Percentiles rank a stretch among this genome's conserved stretches.
These are phyloP conservation scores for Golubevia sp. DNA, from an alignment of 1,284 basidiomycete species.

Conservation along the genomic window DNA sequence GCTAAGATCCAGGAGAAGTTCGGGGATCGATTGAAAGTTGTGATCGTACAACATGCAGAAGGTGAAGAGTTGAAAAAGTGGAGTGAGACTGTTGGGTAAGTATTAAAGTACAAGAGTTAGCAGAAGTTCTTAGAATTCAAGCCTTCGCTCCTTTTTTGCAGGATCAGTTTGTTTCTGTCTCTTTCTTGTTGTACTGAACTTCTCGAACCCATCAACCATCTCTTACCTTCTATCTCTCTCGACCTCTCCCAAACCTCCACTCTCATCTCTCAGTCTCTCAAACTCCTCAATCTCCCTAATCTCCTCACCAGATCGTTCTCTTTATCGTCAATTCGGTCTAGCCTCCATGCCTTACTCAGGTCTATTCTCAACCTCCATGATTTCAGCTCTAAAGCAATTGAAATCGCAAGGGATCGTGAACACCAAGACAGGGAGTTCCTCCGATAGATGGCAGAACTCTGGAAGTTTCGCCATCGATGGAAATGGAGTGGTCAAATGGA, in stretches of 20 bases:
- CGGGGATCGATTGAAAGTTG: conserved; percentile 6
- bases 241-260: too few species aligned
- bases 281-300: not conserved
- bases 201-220: too few species aligned
- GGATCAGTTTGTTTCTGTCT: not conserved
- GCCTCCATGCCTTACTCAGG: conserved; percentile 5
- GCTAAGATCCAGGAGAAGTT: conserved; percentile 8
- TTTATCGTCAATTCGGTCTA: conserved; percentile 12
- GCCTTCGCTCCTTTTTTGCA: not conserved
- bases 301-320: not conserved
- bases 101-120: not conserved
- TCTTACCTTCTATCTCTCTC: too few species aligned
- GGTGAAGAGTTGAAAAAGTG: conserved; percentile 12
- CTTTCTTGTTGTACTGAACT: too few species aligned
- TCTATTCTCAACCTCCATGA: conserved; percentile 8
- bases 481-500: conserved; percentile 15
- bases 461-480: conserved; percentile 18
- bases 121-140: too few species aligned
- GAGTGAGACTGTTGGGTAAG: conserved; percentile 12
- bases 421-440: conserved; percentile 12
- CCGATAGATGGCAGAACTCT: conserved; percentile 17
- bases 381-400: conserved; percentile 8
- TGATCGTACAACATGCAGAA: conserved; percentile 14
- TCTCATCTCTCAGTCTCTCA: too few species aligned
- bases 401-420: conserved; percentile 16